These are phyloP conservation scores for Aspergillus biplanus DNA, from an alignment of 495 filamentous ascomycete species.

Conservation along the genomic window DNA sequence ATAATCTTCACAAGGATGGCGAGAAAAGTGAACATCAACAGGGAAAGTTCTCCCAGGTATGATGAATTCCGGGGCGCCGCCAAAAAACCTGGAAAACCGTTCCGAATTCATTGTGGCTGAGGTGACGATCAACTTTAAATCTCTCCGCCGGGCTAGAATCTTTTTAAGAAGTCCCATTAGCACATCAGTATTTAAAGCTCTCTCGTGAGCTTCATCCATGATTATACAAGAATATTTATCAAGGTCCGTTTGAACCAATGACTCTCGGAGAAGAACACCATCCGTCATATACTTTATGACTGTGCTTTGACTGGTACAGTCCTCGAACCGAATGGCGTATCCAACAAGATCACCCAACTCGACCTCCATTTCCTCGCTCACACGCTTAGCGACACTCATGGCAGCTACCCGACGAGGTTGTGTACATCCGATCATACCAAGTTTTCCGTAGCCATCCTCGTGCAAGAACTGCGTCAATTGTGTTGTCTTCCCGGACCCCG, in stretches of 20 bases:
- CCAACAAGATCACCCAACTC: conserved; percentile 85
- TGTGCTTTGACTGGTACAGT: conserved; percentile 94
- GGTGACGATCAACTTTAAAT: conserved; percentile 96
- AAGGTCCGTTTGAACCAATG: conserved; percentile 85
- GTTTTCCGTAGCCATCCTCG: conserved; percentile 87
- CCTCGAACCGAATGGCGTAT: conserved; percentile 98
- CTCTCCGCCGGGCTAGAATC: conserved; percentile 84
- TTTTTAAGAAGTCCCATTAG: conserved; percentile 98
- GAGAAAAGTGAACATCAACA: conserved; percentile 93
- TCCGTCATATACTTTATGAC: conserved; percentile 99
- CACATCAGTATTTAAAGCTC: conserved; percentile 95
- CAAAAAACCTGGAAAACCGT: conserved; percentile 93
- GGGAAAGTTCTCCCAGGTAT: conserved; percentile 98
- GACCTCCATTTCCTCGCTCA: conserved; percentile 99
- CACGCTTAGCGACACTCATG: conserved; percentile 98
- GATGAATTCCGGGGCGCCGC: conserved; percentile 95
- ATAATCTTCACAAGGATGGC: conserved; percentile 95
- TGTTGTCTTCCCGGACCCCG: conserved; percentile 94
- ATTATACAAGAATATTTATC: conserved; percentile 98
- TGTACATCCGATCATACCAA: conserved; percentile 92
- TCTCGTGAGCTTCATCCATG: conserved; percentile 99
- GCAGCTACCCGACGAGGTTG: conserved; percentile 94
- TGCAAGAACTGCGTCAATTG: conserved; percentile 95
- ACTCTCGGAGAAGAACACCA: conserved; percentile 92
- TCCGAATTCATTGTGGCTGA: conserved; percentile 99